These are phyloP conservation scores for Vanrija sp. DNA, from an alignment of 1,284 basidiomycete genomes.

Conservation along the genomic window DNA sequence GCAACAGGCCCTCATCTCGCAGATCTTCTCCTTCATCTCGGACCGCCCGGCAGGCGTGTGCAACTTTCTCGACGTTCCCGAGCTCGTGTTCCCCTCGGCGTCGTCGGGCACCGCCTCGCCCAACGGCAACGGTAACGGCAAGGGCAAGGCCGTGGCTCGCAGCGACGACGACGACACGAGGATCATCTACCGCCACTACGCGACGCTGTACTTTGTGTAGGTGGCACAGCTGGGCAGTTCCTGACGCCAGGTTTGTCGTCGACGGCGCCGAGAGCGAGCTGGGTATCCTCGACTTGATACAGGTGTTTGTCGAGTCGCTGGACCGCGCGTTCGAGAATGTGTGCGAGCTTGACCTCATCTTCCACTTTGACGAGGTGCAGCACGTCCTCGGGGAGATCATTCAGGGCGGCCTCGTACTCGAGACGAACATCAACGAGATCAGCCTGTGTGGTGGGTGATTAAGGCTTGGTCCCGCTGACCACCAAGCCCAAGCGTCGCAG, in stretches of 20 bases:
- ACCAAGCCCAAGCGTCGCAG: constrained; percentile 33
- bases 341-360: constrained; percentile 96
- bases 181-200: constrained; percentile 64
- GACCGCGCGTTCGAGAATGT: constrained; percentile 97
- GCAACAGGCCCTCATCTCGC: constrained; percentile 63
- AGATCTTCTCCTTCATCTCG: constrained; percentile 79
- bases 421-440: constrained; percentile 94
- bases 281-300: constrained; percentile 93
- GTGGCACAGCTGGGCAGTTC: constrained; percentile 5
- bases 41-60: constrained; percentile 73
- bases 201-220: constrained; percentile 88
- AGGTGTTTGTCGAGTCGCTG: constrained; percentile 96
- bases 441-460: constrained; percentile 63
- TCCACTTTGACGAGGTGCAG: constrained; percentile 98
- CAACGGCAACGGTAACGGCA: constrained; percentile 12
- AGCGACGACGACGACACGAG: constrained; percentile 47
- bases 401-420: constrained; percentile 94
- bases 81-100: constrained; percentile 55
- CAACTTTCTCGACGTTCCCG: constrained; percentile 88
- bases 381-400: constrained; percentile 92
- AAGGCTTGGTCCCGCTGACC: not conserved
- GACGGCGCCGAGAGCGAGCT: constrained; percentile 93
- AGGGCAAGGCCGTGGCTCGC: constrained; percentile 23
- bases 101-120: constrained; percentile 5
- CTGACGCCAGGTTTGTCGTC: constrained; percentile 66